Evolutionary conservation across 2,329 filamentous ascomycete genomes (phyloP), one percentile per base, ranked within the genome.

Genomic region (Fusarium nanum): DNA sequence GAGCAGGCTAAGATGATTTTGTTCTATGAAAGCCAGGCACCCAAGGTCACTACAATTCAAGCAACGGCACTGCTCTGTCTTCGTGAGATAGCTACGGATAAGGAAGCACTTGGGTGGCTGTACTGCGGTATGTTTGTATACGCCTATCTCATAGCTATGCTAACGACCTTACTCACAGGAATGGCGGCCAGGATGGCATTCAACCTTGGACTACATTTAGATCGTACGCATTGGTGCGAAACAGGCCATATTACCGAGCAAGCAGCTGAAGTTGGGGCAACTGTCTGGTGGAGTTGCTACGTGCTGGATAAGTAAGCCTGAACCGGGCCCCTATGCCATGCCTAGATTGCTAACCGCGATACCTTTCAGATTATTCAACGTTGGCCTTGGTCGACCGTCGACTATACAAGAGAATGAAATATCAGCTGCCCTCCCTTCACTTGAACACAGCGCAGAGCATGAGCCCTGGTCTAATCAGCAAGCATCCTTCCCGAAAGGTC

Each of bases 41-140:
- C 56, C 3, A 59, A 54, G 1, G 30, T 59, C 4, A 54, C 56
- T 5, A 59, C 56, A 1, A 32, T 55, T 1, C 56, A 59, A 18
- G 56, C 56, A 0, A 30, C 49, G n/a, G 56, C 56, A 1, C 5
- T 59, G 0, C 48, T 59, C 3, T 32, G 37, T 1, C 2, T 59
- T 0, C 23, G 56, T 1, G 56, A 54, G n/a, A 55, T 44, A 22
- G 48, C 56, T 2, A 42, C 37, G 2, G 56, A 54, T 1, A 54
- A 59, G 7, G 56, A 59, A 20, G 56, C 56, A 3, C 40, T 59
- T n/a, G 56, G 40, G 1, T 59, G 56, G 56, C 16, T 59, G 23
- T 55, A 59, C 2, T 59, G 56, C 5, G 48, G 56, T 59, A 54
- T 22, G 52, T 0, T 18, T 11, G 3, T 16, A 7, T 11, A 4